These are phyloP conservation scores for Cornus florida DNA, from an alignment of 148 eudicot genomes.

Conservation along the genomic window DNA sequence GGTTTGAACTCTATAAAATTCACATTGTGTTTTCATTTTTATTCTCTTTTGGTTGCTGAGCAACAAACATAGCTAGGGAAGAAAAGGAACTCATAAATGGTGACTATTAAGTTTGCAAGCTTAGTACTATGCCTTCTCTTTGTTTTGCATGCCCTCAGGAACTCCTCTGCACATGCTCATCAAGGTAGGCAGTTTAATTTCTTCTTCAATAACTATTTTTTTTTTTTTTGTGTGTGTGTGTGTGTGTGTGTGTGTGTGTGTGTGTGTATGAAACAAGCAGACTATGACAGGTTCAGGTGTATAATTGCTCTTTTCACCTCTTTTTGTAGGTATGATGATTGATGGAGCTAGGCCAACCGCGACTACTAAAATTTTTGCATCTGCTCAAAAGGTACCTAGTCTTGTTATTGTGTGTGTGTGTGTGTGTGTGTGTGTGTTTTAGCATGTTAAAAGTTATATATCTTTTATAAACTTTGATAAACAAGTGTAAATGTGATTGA, in stretches of 20 bases:
- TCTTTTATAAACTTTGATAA: not conserved
- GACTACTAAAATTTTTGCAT: conserved; percentile 8
- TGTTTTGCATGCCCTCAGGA: conserved; percentile 38
- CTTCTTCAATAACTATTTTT: no score
- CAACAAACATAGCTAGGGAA: not conserved
- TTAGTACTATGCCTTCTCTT: conserved; percentile 35
- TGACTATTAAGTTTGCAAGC: conserved; percentile 31
- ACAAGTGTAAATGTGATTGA: not conserved
- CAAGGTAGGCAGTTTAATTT: conserved; percentile 29
- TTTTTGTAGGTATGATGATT: conserved; percentile 26
- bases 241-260: no score
- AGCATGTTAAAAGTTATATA: no score
- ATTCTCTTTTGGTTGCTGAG: no score
- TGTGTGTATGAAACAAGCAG: conserved; percentile 13
- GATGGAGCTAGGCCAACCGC: conserved; percentile 1
- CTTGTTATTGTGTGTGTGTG: not conserved
- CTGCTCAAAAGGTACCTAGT: conserved; percentile 7
- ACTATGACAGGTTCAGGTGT: not conserved
- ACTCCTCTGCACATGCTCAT: conserved; percentile 42
- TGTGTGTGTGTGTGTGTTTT: not conserved
- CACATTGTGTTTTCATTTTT: conserved; percentile 20
- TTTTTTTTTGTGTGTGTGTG: no score
- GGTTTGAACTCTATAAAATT: conserved; percentile 50
- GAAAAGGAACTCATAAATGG: conserved; percentile 23
- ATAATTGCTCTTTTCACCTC: not conserved